Conservation (phyloP, 1,284 basidiomycete species). For the Cerioporus squamosus region DNA sequence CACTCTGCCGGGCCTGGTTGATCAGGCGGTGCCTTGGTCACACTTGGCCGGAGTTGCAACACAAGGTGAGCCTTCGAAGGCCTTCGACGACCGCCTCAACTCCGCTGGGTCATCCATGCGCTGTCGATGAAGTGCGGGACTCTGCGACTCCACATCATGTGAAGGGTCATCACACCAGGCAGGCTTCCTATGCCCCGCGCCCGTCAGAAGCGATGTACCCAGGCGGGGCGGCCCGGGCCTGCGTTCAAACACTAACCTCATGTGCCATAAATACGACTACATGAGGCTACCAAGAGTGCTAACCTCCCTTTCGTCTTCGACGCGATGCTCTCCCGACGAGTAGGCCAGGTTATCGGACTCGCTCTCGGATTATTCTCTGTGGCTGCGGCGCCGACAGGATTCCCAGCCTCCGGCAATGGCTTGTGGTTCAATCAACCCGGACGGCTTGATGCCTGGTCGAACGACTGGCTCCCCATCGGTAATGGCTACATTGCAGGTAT, state of each 20-base stretch:
- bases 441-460: conserved; percentile 49
- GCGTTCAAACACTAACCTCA: neutral
- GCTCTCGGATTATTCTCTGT: conserved; percentile 15
- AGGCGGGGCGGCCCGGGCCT: no score
- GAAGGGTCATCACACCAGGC: conserved; percentile 1
- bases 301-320: conserved; percentile 3
- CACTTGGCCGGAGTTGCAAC: conserved; percentile 3
- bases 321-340: conserved; percentile 10
- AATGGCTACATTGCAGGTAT: conserved; percentile 75
- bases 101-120: neutral
- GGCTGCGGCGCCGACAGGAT: conserved; percentile 48
- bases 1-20: conserved; percentile 13
- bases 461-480: conserved; percentile 68
- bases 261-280: conserved; percentile 1
- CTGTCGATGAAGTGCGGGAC: neutral
- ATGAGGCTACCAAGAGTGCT: conserved; percentile 1
- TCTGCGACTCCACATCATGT: neutral
- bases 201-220: neutral
- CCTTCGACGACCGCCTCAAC: neutral
- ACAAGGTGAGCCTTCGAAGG: conserved; percentile 24
- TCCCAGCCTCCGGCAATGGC: conserved; percentile 73
- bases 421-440: conserved; percentile 68
- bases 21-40: conserved; percentile 9
- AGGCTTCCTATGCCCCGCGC: neutral
- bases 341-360: conserved; percentile 13